Evolutionary conservation across 352 stramenopile genomes (phyloP).

Genomic region (Globisporangium nodosum): DNA sequence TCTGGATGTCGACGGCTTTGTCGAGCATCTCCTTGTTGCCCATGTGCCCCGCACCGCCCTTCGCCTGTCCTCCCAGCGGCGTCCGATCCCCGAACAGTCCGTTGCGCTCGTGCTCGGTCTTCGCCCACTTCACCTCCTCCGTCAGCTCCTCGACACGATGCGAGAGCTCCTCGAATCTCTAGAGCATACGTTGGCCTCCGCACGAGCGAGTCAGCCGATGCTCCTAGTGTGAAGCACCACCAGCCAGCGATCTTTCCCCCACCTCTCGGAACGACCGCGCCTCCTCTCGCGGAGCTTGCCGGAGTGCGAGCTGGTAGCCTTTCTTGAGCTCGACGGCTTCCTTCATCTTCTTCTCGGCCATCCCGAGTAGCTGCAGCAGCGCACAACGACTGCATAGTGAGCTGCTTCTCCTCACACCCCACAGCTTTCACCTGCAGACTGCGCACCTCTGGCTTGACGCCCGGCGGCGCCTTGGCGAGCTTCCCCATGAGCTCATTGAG

Average conservation of each 20-base stretch:
- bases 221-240: background rate
- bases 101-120: conserved; percentile 69
- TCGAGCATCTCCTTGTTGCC: conserved; percentile 76
- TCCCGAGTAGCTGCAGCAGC: conserved; percentile 46
- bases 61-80: conserved; percentile 16
- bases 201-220: background rate
- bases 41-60: conserved; percentile 23
- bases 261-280: conserved; percentile 69
- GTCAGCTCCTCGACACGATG: conserved; percentile 74
- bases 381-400: background rate
- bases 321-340: conserved; percentile 85
- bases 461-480: conserved; percentile 67
- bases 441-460: conserved; percentile 59
- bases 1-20: conserved; percentile 71
- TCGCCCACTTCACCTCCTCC: conserved; percentile 76
- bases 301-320: conserved; percentile 74
- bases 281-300: conserved; percentile 68
- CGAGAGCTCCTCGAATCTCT: conserved; percentile 86
- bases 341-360: conserved; percentile 80
- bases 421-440: background rate
- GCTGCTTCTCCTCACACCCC: background rate
- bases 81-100: conserved; percentile 68
- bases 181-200: background rate
- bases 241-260: no score
- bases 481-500: conserved; percentile 86